These are phyloP conservation scores for Salmacisia buchloeana DNA, from an alignment of 1,284 basidiomycete species.

Conservation along the genomic window DNA sequence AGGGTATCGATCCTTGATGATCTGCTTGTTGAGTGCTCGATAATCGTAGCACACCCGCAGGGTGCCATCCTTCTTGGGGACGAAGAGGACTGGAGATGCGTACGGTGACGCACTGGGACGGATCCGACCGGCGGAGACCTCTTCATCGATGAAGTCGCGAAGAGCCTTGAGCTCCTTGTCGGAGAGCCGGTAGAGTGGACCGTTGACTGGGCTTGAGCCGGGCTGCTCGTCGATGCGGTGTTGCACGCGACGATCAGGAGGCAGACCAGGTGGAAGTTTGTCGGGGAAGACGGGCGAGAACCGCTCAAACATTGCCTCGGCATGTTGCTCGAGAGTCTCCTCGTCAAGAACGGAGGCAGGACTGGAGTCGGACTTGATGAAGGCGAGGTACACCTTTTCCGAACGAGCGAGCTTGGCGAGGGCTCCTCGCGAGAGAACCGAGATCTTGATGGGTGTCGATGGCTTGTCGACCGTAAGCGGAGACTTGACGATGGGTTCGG, in stretches of 20 bases:
- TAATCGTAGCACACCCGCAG: too few relatives aligned
- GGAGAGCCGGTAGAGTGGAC: constrained; percentile 2
- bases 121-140: not conserved
- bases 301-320: not conserved
- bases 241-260: not conserved
- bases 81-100: constrained; percentile 6
- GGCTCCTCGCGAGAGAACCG: not conserved
- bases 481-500: not conserved
- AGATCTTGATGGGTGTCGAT: not conserved
- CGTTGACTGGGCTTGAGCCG: not conserved
- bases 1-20: constrained; percentile 52
- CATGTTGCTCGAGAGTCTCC: not conserved
- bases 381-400: not conserved
- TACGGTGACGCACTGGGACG: not conserved
- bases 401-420: not conserved
- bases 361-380: not conserved
- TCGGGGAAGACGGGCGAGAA: not conserved
- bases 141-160: not conserved
- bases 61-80: too few relatives aligned
- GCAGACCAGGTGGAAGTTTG: not conserved
- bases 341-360: not conserved
- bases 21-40: constrained; percentile 54
- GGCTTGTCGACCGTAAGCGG: too few relatives aligned
- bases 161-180: not conserved
- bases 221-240: constrained; percentile 4